Conservation (phyloP, 2,329 filamentous ascomycete genomes). For the Arachnopeziza araneosa region DNA sequence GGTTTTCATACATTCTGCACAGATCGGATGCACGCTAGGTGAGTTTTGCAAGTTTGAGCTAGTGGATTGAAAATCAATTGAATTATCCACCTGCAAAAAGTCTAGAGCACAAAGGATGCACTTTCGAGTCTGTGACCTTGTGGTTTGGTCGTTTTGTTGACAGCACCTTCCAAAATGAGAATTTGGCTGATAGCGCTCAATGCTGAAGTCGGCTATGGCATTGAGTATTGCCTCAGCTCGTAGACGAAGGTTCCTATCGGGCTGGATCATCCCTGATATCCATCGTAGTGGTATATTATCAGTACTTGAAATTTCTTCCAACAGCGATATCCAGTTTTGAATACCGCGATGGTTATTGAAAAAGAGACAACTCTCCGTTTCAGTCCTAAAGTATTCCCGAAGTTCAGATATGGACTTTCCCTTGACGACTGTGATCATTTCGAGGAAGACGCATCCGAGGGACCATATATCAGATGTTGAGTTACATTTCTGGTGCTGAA, state of each 20-base stretch:
- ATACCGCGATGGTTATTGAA: constrained; percentile 2
- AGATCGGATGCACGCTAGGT: neutral
- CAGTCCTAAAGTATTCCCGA: constrained; percentile 1
- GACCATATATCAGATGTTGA: constrained; percentile 17
- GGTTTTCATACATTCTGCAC: neutral
- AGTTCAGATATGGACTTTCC: constrained; percentile 1
- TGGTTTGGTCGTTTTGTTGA: too few species aligned
- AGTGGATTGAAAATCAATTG: too few species aligned
- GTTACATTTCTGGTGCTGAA: neutral
- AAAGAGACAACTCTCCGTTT: neutral
- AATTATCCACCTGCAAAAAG: too few species aligned
- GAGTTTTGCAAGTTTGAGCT: too few species aligned
- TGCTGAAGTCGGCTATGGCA: neutral
- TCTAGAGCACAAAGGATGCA: neutral
- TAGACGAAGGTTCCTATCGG: neutral
- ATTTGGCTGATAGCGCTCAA: neutral
- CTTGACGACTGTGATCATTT: constrained; percentile 17
- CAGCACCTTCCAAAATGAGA: neutral
- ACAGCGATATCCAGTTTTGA: neutral
- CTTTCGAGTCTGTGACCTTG: too few species aligned
- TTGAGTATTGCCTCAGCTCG: neutral
- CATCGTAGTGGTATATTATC: constrained; percentile 3
- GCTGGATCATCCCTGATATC: constrained; percentile 3
- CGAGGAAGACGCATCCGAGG: constrained; percentile 19
- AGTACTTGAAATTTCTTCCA: neutral